These are phyloP conservation scores for Pseudopyrenochaeta lycopersici DNA, from an alignment of 2,329 filamentous ascomycete species.

Conservation along the genomic window DNA sequence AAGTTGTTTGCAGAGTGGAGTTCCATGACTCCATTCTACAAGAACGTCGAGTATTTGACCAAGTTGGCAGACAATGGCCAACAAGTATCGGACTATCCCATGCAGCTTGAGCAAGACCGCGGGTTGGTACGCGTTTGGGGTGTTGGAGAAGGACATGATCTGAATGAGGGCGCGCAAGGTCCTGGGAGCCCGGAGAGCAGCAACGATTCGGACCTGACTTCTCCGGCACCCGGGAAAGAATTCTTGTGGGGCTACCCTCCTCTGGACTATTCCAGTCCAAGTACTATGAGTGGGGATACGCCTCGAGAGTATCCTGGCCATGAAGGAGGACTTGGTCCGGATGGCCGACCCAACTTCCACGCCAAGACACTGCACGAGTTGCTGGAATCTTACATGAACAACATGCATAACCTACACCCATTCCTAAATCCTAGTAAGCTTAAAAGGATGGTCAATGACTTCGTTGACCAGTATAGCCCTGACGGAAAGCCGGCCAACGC, in stretches of 20 bases:
- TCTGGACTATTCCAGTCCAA: slow-evolving; percentile 51
- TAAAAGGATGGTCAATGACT: slow-evolving; percentile 61
- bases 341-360: slow-evolving; percentile 65
- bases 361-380: slow-evolving; percentile 59
- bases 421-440: slow-evolving; percentile 66
- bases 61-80: slow-evolving; percentile 79
- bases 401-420: slow-evolving; percentile 71
- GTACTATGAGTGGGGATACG: slow-evolving; percentile 27
- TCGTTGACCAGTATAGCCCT: slow-evolving; percentile 45
- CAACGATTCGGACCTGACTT: slow-evolving; percentile 52
- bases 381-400: slow-evolving; percentile 64
- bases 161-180: too few species aligned
- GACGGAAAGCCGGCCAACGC: slow-evolving; percentile 27
- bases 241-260: slow-evolving; percentile 60
- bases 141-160: slow-evolving; percentile 76
- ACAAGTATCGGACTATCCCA: slow-evolving; percentile 67
- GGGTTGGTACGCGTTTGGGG: slow-evolving; percentile 80
- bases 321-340: slow-evolving; percentile 61
- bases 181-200: too few species aligned
- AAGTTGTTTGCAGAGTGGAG: slow-evolving; percentile 75
- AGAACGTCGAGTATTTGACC: slow-evolving; percentile 52
- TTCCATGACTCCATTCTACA: slow-evolving; percentile 63
- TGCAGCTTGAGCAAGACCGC: slow-evolving; percentile 76
- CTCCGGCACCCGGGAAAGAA: slow-evolving; percentile 55
- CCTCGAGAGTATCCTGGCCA: slow-evolving; percentile 46